A percentile compares a stretch with the other conserved stretches of the same genome.
These are phyloP conservation scores for Leavenworthia alabamica DNA, from an alignment of 345 rosid species.

Conservation along the genomic window DNA sequence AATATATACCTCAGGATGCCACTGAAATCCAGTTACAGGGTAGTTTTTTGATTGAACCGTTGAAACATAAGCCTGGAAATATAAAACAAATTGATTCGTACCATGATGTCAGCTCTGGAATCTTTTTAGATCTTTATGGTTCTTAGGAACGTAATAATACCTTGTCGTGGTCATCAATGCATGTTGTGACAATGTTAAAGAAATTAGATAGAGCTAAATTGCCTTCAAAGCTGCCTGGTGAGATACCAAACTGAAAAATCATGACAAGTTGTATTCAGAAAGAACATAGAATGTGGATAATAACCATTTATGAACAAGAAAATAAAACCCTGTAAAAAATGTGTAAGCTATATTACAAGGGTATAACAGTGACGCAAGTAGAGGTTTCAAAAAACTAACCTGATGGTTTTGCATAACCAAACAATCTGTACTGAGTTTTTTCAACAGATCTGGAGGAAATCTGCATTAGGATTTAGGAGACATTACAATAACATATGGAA, in stretches of 20 bases:
- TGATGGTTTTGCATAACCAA: conserved; percentile 89
- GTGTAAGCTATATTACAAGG: not conserved
- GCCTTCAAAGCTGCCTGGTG: conserved; percentile 45
- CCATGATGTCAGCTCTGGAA: not conserved
- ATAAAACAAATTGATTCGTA: not conserved
- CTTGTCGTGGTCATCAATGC: conserved; percentile 54
- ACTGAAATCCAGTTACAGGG: conserved; percentile 86
- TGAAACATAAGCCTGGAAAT: conserved; percentile 71
- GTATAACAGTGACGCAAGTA: not conserved
- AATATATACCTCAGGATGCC: conserved; percentile 85
- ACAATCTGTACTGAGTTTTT: conserved; percentile 59
- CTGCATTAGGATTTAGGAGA: conserved; percentile 39
- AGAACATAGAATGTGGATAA: not conserved
- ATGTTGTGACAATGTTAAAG: conserved; percentile 73
- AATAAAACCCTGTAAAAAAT: not conserved
- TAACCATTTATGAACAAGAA: not conserved
- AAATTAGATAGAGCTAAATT: conserved; percentile 47
- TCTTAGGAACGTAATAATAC: conserved; percentile 28
- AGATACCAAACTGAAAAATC: conserved; percentile 63
- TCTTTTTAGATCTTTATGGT: not conserved
- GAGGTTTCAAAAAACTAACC: conserved; percentile 37
- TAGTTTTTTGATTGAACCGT: conserved; percentile 64
- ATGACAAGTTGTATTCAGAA: not conserved
- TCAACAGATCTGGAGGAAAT: conserved; percentile 62
- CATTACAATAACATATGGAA: not conserved